Base-by-base conservation (phyloP, 1,284 basidiomycete species). In the Anthracocystis setariae region DNA sequence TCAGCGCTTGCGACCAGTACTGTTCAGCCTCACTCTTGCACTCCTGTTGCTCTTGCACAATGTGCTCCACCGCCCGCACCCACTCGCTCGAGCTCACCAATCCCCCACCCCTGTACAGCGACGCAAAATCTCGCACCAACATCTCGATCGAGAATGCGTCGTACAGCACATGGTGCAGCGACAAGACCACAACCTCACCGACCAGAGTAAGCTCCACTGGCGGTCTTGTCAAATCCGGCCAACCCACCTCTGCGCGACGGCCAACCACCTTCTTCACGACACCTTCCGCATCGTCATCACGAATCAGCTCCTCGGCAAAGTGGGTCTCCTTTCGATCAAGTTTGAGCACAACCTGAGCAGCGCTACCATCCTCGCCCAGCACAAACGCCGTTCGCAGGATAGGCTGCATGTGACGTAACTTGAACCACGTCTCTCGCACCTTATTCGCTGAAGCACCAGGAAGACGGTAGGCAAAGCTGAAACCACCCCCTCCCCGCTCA, bases 121-220 rank as follows among this genome's bases (percentile, higher is more conserved):
- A 25, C 0, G 21, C 56, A 21, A 79, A 65, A 48, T 82, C 80
- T n/a, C 52, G 40, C 17, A 75, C 50, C 9, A 82, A 43, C 52
- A 79, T 46, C 18, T 69, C 67, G 50, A 82, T 65, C 25, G 77
- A 75, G 46, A 67, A 73, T 8, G 77, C 76, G 40, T 82, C 81
- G 58, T 82, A 82, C 20, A 82, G 69, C 9, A 73, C 62, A 24
- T 82, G 81, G 55, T 77, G 70, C 15, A 82, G 56, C 32, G 70
- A 72, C 21, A 82, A 67, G 18, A 82, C 54, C 3, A 81, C 29
- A 17, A 59, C 46, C 18, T 69, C 61, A 1, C 58, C 55, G 2
- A 71, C 70, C 10, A 68, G 33, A 5, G 60, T 61, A n/a, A 73
- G 54, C 50, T 61, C 45, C 3, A 68, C 53, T 1, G 64, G 65